These are phyloP conservation scores for Mycena olivaceomarginata DNA, from an alignment of 768 basidiomycete species.

Conservation along the genomic window DNA sequence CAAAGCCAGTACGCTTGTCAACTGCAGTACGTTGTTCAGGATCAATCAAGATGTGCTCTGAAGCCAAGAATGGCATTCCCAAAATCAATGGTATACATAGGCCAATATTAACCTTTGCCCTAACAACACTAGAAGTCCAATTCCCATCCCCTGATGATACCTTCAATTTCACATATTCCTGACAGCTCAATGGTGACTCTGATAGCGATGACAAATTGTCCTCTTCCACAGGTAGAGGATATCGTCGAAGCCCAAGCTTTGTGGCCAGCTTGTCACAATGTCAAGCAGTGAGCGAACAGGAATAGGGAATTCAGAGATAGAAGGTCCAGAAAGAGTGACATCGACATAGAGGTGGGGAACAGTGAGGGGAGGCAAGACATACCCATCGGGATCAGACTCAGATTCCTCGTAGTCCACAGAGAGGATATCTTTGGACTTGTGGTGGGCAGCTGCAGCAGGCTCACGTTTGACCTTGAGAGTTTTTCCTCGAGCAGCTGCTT, in stretches of 20 bases:
- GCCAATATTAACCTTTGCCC: too few relatives aligned
- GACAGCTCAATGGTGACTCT: background rate
- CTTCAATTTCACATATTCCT: too few relatives aligned
- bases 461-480: slow-evolving; percentile 1
- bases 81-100: too few relatives aligned
- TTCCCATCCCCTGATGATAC: too few relatives aligned
- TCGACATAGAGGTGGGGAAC: too few relatives aligned
- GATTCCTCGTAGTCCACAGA: background rate
- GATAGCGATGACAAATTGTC: slow-evolving; percentile 18
- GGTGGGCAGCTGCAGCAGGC: background rate
- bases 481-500: background rate
- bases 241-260: slow-evolving; percentile 9
- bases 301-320: background rate
- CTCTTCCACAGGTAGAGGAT: slow-evolving; percentile 16
- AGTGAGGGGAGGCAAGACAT: background rate
- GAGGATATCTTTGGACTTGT: background rate
- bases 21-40: slow-evolving; percentile 11
- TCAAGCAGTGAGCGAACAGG: too few relatives aligned
- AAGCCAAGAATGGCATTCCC: background rate
- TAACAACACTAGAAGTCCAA: too few relatives aligned
- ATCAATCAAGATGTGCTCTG: slow-evolving; percentile 18
- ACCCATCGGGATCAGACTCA: background rate
- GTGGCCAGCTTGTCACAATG: too few relatives aligned
- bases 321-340: background rate
- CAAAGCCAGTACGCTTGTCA: background rate